phyloP scores from a whole-genome alignment of 768 basidiomycete genomes.

The Cubamyces lactineus region DNA sequence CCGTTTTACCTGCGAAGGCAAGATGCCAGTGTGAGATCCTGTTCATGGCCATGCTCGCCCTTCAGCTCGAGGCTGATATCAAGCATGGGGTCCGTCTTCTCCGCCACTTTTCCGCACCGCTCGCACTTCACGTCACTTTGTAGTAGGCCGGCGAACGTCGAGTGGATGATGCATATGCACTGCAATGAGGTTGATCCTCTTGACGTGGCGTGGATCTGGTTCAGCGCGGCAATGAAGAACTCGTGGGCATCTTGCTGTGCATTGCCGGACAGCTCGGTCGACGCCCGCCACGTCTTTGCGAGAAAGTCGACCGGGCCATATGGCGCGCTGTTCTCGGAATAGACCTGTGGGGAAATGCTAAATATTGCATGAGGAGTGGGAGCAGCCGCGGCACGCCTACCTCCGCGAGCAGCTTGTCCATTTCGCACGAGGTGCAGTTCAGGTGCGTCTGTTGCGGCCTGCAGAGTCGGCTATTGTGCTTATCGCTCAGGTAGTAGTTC shows the following conservation, averaged over 20 bases:
- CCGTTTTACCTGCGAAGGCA: slow-evolving; percentile 69
- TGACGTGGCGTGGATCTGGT: slow-evolving; percentile 83
- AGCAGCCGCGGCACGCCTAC: slow-evolving; percentile 37
- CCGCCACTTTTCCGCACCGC: slow-evolving; percentile 76
- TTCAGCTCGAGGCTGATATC: slow-evolving; percentile 89
- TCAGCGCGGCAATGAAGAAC: slow-evolving; percentile 80
- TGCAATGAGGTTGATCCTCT: slow-evolving; percentile 73
- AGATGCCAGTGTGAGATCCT: slow-evolving; percentile 70
- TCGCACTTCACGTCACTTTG: slow-evolving; percentile 92
- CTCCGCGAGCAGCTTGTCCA: slow-evolving; percentile 85
- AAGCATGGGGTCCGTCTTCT: slow-evolving; percentile 85
- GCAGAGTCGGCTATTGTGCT: slow-evolving; percentile 77
- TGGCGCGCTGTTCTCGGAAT: slow-evolving; percentile 54
- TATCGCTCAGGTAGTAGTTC: slow-evolving; percentile 89
- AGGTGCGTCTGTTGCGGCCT: slow-evolving; percentile 43
- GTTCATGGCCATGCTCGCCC: slow-evolving; percentile 46
- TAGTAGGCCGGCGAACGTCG: slow-evolving; percentile 83
- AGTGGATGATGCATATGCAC: slow-evolving; percentile 91
- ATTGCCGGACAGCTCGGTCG: slow-evolving; percentile 85
- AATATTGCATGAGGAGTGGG: neutral
- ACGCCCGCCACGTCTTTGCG: slow-evolving; percentile 78
- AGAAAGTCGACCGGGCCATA: slow-evolving; percentile 86
- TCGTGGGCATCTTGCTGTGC: slow-evolving; percentile 95
- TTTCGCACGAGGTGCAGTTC: slow-evolving; percentile 89
- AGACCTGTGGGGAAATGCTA: slow-evolving; percentile 37